Conservation (phyloP, 495 filamentous ascomycete genomes). For the Extremus antarcticus region DNA sequence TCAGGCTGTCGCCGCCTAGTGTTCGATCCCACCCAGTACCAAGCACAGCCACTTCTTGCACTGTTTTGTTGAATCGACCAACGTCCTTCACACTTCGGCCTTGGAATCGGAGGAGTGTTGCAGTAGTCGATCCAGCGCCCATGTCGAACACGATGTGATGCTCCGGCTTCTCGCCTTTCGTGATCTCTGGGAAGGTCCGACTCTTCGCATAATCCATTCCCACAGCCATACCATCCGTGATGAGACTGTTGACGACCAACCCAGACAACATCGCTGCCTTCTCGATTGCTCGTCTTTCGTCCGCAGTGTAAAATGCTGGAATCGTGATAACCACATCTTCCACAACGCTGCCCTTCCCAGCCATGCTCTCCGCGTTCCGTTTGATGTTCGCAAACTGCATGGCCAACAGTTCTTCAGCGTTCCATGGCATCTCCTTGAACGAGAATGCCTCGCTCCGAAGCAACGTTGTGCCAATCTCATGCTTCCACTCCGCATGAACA, state of each 20-base stretch:
- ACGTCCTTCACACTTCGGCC: slow-evolving; percentile 81
- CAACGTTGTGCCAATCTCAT: slow-evolving; percentile 57
- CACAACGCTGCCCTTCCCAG: slow-evolving; percentile 63
- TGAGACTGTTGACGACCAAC: slow-evolving; percentile 67
- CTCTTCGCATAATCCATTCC: slow-evolving; percentile 90
- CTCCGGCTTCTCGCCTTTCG: slow-evolving; percentile 78
- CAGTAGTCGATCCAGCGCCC: slow-evolving; percentile 94
- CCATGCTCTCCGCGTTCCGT: slow-evolving; percentile 73
- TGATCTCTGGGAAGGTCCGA: slow-evolving; percentile 74
- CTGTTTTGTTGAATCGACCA: slow-evolving; percentile 88
- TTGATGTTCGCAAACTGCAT: slow-evolving; percentile 91
- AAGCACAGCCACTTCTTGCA: slow-evolving; percentile 83
- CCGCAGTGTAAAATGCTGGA: slow-evolving; percentile 78
- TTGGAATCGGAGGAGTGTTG: slow-evolving; percentile 86
- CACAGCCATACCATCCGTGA: slow-evolving; percentile 87
- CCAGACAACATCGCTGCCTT: slow-evolving; percentile 80
- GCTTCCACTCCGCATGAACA: slow-evolving; percentile 43
- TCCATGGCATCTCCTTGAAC: slow-evolving; percentile 56
- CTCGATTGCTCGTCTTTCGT: slow-evolving; percentile 75
- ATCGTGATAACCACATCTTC: slow-evolving; percentile 80
- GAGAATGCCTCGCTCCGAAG: slow-evolving; percentile 67
- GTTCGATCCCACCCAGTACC: slow-evolving; percentile 81
- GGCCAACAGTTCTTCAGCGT: slow-evolving; percentile 86
- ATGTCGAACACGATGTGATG: slow-evolving; percentile 92
- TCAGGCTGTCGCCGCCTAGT: slow-evolving; percentile 83